Base-by-base conservation (phyloP, 495 filamentous ascomycete species). In the Podospora pseudocomata region DNA sequence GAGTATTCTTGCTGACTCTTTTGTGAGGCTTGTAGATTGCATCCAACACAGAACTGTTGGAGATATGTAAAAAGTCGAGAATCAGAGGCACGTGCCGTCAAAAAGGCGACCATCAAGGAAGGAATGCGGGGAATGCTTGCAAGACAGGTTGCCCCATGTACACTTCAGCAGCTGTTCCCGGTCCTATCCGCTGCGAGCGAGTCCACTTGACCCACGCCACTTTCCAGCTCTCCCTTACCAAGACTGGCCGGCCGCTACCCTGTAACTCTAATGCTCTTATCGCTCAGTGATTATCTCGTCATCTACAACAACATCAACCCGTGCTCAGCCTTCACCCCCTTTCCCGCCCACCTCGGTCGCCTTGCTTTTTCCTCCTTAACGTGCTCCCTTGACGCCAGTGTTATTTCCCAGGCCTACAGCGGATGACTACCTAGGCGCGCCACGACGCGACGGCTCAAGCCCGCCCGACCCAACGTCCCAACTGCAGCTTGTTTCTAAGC, bases 361-460 rank as follows among this genome's bases (percentile, higher is more conserved):
- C 9, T 20, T 61, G 16, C 26, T 2, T 13, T 11, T 32, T 18
- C 26, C 32, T 30, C 30, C 26, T 61, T 13, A 26, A 27, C 26
- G 59, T 18, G 26, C 26, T 4, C 5, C 30, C 16, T 61, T 61
- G 7, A 16, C 59, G 16, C 23, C 23, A 6, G 59, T 28, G 23
- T 28, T 61, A 6, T 61, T 30, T n/a, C 18, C 18, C 5, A 5
- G 30, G 4, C 11, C 26, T 28, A 34, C 54, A 27, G 44, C 60
- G 68, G 44, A 67, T 70, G 68, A 59, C 39, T 49, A 49, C 39
- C 34, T 44, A 27, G 15, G 65, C 60, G 60, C 59, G 54, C 34
- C 26, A 16, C 68, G 60, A 55, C 68, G 60, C 67, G 65, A 70
- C 60, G 62, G 64, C 30, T 49, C 34, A 62, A 70, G 39, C 53